phyloP scores from a whole-genome alignment of 805 yeast genomes.

The Priceomyces carsonii region DNA sequence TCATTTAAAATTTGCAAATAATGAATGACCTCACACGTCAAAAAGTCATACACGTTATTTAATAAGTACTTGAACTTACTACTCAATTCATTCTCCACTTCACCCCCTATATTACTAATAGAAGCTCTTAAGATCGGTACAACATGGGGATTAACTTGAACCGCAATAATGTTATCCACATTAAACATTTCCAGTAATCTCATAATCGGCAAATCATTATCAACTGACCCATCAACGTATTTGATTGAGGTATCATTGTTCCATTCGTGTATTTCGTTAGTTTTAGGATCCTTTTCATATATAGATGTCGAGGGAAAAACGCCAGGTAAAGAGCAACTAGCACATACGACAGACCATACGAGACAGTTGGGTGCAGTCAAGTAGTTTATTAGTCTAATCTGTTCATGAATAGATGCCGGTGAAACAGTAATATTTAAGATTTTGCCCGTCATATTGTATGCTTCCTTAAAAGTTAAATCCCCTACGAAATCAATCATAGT shows the following conservation, averaged over 20 bases:
- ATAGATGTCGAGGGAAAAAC: conserved; percentile 84
- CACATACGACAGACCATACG: conserved; percentile 88
- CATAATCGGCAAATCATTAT: conserved; percentile 88
- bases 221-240: conserved; percentile 95
- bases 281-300: conserved; percentile 75
- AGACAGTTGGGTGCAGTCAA: conserved; percentile 80
- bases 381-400: conserved; percentile 78
- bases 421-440: conserved; percentile 94
- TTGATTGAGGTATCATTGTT: conserved; percentile 67
- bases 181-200: conserved; percentile 95
- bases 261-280: conserved; percentile 81
- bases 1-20: conserved; percentile 71
- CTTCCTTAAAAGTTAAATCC: conserved; percentile 89
- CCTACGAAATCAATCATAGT: conserved; percentile 84
- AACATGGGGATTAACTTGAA: conserved; percentile 96
- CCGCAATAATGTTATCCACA: conserved; percentile 95
- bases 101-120: conserved; percentile 68
- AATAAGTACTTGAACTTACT: conserved; percentile 54
- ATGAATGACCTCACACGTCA: conserved; percentile 75
- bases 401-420: conserved; percentile 87
- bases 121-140: conserved; percentile 80
- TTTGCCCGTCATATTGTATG: conserved; percentile 89
- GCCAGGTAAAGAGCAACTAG: conserved; percentile 93
- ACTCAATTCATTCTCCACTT: conserved; percentile 59
- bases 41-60: conserved; percentile 56